Conservation (phyloP, 2,329 filamentous ascomycete species). For the Cyclaneusma minus region DNA sequence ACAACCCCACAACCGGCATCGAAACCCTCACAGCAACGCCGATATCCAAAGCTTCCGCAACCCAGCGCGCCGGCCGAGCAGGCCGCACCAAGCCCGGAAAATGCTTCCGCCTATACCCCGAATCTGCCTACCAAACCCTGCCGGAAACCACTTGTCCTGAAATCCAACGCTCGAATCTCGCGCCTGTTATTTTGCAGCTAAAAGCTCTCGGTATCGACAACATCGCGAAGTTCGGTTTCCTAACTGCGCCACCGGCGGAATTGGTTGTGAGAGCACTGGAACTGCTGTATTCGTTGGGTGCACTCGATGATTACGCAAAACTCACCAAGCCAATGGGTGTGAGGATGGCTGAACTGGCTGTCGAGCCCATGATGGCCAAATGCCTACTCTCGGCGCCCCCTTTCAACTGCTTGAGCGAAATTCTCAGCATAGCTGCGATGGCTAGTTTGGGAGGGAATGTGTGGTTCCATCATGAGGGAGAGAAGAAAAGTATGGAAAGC, state of each 20-base stretch:
- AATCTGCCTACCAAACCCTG: constrained; percentile 50
- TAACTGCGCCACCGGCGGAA: constrained; percentile 72
- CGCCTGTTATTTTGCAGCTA: constrained; percentile 75
- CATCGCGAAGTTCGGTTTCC: constrained; percentile 75
- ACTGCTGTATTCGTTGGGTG: constrained; percentile 72
- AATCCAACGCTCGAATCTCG: constrained; percentile 82
- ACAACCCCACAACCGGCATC: constrained; percentile 71
- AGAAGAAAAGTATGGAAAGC: constrained; percentile 60
- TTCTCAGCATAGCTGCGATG: constrained; percentile 90
- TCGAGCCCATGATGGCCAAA: constrained; percentile 94
- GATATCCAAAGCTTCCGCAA: constrained; percentile 83
- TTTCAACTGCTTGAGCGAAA: constrained; percentile 70
- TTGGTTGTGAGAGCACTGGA: constrained; percentile 78
- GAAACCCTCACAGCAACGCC: constrained; percentile 72
- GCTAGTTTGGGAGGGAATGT: constrained; percentile 69
- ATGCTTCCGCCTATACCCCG: constrained; percentile 85
- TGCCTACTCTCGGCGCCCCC: constrained; percentile 59
- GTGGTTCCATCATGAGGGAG: constrained; percentile 68
- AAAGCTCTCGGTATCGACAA: constrained; percentile 95
- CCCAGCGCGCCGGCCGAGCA: constrained; percentile 77
- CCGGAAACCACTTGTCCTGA: constrained; percentile 68
- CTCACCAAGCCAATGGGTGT: constrained; percentile 77
- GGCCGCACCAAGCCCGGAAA: constrained; percentile 83
- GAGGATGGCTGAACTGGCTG: constrained; percentile 82
- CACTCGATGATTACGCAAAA: constrained; percentile 78